Evolutionary conservation across 2,329 filamentous ascomycete genomes (phyloP), one percentile per base, ranked within the genome.

Genomic region (Fusarium hainanense): DNA sequence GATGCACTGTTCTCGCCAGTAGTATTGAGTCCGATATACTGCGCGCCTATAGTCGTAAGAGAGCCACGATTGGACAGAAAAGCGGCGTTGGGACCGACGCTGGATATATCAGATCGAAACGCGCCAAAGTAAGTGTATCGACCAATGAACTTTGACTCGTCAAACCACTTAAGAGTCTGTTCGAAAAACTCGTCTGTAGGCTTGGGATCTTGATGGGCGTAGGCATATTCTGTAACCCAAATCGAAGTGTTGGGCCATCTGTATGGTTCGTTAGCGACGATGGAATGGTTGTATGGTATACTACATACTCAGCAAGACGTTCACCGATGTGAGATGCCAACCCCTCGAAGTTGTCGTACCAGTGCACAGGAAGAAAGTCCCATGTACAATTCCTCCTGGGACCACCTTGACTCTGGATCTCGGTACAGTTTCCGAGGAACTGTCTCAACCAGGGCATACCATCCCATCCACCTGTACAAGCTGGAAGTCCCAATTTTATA

Each of bases 161-260:
- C 92, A 65, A 95, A 87, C 77, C 89, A 93, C 46, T 88, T 84
- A 55, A 86, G 79, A 4, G 87, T 89, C 73, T 83, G 83, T 73
- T 93, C 93, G 81, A 88, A 94, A 76, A 92, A 93, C 1, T 76
- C 70, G 75, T 93, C 87, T 1, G 89, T 90, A 0, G 83, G 79
- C 2, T 77, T 63, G 18, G 93, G 83, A 27, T 85, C 81, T 72
- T 87, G 83, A 66, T 90, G 79, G 58, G 88, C 81, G 57, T 85
- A 85, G 40, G 90, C 92, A 77, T 91, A 94, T 79, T 96, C 93
- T 27, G 93, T 95, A 13, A 95, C 83, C 93, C 92, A 95, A 65
- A 94, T 87, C 6, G 86, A 84, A 34, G 83, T 82, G 65, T 87
- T 84, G 11, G 88, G 89, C 77, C 88, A 90, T 23, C 87, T 88